Conservation (phyloP, 768 basidiomycete genomes). For the Exidia glandulosa region DNA sequence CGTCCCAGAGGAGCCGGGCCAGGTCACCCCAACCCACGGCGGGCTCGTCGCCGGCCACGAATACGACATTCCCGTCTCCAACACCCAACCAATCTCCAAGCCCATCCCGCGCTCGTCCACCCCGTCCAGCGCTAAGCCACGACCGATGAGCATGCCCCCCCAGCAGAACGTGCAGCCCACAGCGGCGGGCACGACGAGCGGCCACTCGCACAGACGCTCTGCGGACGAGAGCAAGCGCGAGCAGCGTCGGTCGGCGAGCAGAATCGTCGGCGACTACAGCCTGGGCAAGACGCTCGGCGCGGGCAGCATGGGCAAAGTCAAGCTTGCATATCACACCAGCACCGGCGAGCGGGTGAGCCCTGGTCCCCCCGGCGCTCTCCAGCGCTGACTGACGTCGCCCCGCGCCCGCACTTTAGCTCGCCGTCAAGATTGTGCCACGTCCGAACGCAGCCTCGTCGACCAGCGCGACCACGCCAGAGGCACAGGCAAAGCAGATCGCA, state of each 20-base stretch:
- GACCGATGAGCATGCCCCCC: slow-evolving; percentile 1
- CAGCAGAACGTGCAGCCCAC: slow-evolving; percentile 3
- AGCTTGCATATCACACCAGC: slow-evolving; percentile 79
- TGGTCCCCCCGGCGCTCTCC: no score
- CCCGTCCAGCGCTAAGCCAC: slow-evolving; percentile 10
- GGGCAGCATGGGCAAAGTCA: slow-evolving; percentile 98
- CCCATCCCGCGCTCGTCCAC: slow-evolving; percentile 13
- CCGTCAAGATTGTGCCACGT: slow-evolving; percentile 97
- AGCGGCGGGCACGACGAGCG: no score
- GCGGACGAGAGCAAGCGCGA: background rate
- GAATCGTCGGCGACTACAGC: slow-evolving; percentile 87
- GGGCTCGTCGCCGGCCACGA: slow-evolving; percentile 48
- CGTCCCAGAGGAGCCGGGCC: slow-evolving; percentile 38
- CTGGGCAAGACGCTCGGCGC: slow-evolving; percentile 95
- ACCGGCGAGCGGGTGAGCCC: slow-evolving; percentile 94
- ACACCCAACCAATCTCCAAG: slow-evolving; percentile 21
- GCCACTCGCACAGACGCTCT: no score
- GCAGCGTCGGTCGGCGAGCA: slow-evolving; percentile 6
- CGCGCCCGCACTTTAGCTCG: slow-evolving; percentile 50
- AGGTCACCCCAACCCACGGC: slow-evolving; percentile 40
- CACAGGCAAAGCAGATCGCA: slow-evolving; percentile 64
- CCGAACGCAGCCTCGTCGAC: slow-evolving; percentile 51
- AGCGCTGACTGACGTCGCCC: slow-evolving; percentile 1
- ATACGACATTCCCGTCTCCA: slow-evolving; percentile 49
- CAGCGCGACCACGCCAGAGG: slow-evolving; percentile 38